Conservation (phyloP, 345 rosid genomes). For the Populus tremula region DNA sequence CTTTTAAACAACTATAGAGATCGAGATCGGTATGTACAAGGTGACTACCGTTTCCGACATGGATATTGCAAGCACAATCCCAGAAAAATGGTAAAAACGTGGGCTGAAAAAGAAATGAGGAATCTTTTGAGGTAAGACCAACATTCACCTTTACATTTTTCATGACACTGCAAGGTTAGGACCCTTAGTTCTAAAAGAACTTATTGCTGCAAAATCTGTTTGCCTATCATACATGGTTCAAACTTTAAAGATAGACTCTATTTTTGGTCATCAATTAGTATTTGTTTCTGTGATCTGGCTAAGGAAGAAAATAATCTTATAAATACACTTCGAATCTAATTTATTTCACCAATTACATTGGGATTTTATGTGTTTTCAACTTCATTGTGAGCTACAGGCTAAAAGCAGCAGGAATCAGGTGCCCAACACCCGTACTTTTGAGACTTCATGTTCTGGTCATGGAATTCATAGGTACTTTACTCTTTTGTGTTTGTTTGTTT, state of each 20-base stretch:
- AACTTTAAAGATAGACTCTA: too few species aligned
- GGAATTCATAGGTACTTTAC: constrained; percentile 83
- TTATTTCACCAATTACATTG: neutral
- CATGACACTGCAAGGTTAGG: neutral
- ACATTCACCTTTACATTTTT: neutral
- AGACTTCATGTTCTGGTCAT: constrained; percentile 93
- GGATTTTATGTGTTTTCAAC: neutral
- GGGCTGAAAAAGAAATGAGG: constrained; percentile 99
- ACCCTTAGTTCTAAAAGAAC: neutral
- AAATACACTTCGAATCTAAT: neutral
- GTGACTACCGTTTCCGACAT: constrained; percentile 91
- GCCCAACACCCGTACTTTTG: constrained; percentile 69
- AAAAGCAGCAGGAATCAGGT: constrained; percentile 88
- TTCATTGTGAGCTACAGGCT: constrained; percentile 51
- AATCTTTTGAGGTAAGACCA: constrained; percentile 74
- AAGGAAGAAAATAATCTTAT: neutral
- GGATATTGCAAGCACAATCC: constrained; percentile 96
- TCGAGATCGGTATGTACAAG: constrained; percentile 93
- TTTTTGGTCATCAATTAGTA: neutral
- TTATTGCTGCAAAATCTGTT: neutral
- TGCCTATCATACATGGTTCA: neutral
- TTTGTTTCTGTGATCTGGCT: neutral
- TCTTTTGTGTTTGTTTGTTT: neutral
- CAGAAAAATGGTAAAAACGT: constrained; percentile 93
- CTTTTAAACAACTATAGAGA: constrained; percentile 46